These are phyloP conservation scores for Rusavskia elegans DNA, from an alignment of 495 filamentous ascomycete species.

Conservation along the genomic window DNA sequence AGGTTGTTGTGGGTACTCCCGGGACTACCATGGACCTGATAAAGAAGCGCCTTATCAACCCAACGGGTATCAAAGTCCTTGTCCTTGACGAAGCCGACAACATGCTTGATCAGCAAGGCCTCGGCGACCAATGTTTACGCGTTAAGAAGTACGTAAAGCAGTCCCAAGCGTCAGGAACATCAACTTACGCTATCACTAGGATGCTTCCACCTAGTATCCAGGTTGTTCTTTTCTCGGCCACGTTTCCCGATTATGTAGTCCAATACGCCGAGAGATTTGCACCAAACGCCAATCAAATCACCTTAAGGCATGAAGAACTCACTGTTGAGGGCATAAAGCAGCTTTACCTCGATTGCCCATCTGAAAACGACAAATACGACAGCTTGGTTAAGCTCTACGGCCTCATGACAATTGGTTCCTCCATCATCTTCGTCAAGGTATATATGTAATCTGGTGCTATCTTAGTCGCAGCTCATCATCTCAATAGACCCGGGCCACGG, in stretches of 20 bases:
- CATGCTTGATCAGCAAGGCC: slow-evolving; percentile 85
- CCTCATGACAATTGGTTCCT: slow-evolving; percentile 85
- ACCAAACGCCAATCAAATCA: slow-evolving; percentile 74
- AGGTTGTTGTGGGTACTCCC: slow-evolving; percentile 83
- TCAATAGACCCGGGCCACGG: slow-evolving; percentile 59
- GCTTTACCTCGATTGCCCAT: slow-evolving; percentile 81
- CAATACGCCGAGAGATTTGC: slow-evolving; percentile 65
- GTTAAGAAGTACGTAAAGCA: slow-evolving; percentile 56
- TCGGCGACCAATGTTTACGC: slow-evolving; percentile 86
- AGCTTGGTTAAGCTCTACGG: slow-evolving; percentile 84
- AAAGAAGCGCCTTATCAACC: slow-evolving; percentile 49
- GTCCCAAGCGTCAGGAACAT: not conserved
- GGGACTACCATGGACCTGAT: slow-evolving; percentile 84
- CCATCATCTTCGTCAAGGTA: slow-evolving; percentile 94
- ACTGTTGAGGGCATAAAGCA: slow-evolving; percentile 96
- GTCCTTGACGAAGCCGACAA: slow-evolving; percentile 92
- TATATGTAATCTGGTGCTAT: slow-evolving; percentile 7
- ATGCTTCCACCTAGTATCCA: slow-evolving; percentile 58
- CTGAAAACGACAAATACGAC: slow-evolving; percentile 69
- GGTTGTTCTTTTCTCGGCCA: slow-evolving; percentile 88
- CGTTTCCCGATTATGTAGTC: slow-evolving; percentile 75
- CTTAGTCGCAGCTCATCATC: not conserved
- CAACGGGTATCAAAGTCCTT: slow-evolving; percentile 51
- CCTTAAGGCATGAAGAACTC: slow-evolving; percentile 74
- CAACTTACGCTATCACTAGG: slow-evolving; percentile 21